Conservation (phyloP, 2,329 filamentous ascomycete species). For the Graphilbum ipis-grandicollis region DNA sequence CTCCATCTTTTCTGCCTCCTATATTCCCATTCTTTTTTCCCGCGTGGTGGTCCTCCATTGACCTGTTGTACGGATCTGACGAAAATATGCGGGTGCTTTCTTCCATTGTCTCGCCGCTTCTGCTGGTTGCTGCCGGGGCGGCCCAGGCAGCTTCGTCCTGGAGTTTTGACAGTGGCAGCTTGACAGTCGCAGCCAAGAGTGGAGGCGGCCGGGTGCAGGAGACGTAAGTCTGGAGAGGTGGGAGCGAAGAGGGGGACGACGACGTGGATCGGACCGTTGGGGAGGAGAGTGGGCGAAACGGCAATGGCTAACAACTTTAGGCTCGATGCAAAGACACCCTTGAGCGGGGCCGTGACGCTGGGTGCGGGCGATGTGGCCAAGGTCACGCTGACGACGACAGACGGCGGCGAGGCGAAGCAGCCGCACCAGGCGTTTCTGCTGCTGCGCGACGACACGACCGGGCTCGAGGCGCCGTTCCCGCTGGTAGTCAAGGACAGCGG, state of each 20-base stretch:
- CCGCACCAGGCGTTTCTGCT: conserved; percentile 91
- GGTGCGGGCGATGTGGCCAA: conserved; percentile 59
- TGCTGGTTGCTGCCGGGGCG: conserved; percentile 31
- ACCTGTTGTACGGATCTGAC: too few relatives aligned
- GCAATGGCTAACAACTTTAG: conserved; percentile 19
- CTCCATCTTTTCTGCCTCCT: too few relatives aligned
- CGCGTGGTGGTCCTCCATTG: too few relatives aligned
- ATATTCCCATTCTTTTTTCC: too few relatives aligned
- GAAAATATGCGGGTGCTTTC: conserved; percentile 23
- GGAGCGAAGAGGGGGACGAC: too few relatives aligned
- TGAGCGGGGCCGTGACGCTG: conserved; percentile 48
- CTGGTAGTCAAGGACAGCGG: conserved; percentile 74
- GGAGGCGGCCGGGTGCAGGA: conserved; percentile 32
- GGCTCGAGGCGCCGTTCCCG: conserved; percentile 75
- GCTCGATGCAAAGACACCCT: conserved; percentile 38
- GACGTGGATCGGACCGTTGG: too few relatives aligned
- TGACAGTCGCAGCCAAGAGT: conserved; percentile 51
- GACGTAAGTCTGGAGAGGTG: conserved; percentile 31
- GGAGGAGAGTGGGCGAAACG: not conserved
- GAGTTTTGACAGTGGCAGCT: conserved; percentile 56
- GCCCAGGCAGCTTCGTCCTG: conserved; percentile 42
- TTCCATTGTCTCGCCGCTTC: conserved; percentile 19
- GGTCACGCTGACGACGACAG: conserved; percentile 63
- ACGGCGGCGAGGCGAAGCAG: conserved; percentile 60
- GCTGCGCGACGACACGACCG: conserved; percentile 54